Percentiles rank a stretch among this genome's conserved stretches.
phyloP scores from a whole-genome alignment of 257 asterid species.

The Ehretia macrophylla region DNA sequence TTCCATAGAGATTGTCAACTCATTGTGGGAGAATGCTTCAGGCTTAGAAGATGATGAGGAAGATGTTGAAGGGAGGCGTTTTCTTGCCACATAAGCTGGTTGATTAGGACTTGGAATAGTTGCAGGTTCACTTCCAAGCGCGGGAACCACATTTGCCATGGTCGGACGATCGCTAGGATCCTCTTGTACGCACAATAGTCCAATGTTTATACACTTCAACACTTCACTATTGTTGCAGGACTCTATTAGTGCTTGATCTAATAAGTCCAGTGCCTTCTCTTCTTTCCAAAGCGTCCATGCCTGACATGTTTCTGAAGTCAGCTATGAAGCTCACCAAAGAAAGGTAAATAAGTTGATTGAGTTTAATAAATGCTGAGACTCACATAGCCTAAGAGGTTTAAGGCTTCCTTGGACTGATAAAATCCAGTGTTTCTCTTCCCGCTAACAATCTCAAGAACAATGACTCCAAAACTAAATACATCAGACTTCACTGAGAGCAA shows the following conservation, averaged over 20 bases:
- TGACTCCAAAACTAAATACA: slow-evolving; percentile 4
- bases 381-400: slow-evolving; percentile 3
- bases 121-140: slow-evolving; percentile 19
- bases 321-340: neutral
- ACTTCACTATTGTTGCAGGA: slow-evolving; percentile 14
- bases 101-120: slow-evolving; percentile 21
- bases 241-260: slow-evolving; percentile 11
- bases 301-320: slow-evolving; percentile 5
- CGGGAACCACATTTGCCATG: slow-evolving; percentile 21
- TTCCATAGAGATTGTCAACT: slow-evolving; percentile 8
- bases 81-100: slow-evolving; percentile 15
- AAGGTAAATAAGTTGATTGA: neutral
- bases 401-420: neutral
- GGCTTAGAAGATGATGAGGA: neutral
- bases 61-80: slow-evolving; percentile 7
- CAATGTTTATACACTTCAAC: slow-evolving; percentile 24
- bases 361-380: neutral
- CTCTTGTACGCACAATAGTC: slow-evolving; percentile 30
- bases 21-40: slow-evolving; percentile 1
- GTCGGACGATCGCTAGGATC: slow-evolving; percentile 28
- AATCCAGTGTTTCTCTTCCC: neutral
- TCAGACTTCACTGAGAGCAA: neutral
- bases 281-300: slow-evolving; percentile 36
- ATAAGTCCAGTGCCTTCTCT: slow-evolving; percentile 9
- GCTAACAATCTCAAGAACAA: neutral